Base-by-base conservation (phyloP, 257 asterid species). In the Solanum sparsipilum region DNA sequence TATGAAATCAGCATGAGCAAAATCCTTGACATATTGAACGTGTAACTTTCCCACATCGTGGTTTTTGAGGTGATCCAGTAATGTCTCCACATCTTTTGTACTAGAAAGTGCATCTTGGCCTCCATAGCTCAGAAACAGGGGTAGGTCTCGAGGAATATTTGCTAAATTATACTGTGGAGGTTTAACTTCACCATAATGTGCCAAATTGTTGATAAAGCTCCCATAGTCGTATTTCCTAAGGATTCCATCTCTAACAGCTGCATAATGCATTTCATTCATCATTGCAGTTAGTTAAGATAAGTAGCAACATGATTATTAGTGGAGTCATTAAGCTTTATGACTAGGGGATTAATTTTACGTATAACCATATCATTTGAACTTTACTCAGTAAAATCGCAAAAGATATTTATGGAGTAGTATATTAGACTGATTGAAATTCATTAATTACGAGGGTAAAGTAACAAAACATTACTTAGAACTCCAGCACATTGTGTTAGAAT, bases 101-200 rank as follows among this genome's bases (percentile, higher is more conserved):
- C 93, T 98, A 3, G 99, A 92, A n/a, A 97, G 56, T 2, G 98
- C 93, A 83, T 97, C 99, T 85, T 86, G 91, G 23, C 98, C 99
- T 13, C 99, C 98, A 32, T 96, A 95, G 93, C 97, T 93, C 10
- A 97, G 68, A 87, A 95, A 97, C 41, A 97, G 88, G 6, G 99
- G 98, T 76, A 97, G 90, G 63, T 95, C 91, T 7, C 23, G 92
- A 1, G 99, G 98, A 16, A 97, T 97, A 41, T 90, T 93, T 2
- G 93, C 76, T 34, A 97, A 52, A 87, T 96, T 88, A 56, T 96
- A 96, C 18, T 82, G 83, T 0, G 99, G 99, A 31, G 99, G 97
- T 86, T 11, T 89, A 1, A 91, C 12, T 88, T 89, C 91, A 0
- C 99, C 98, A 13, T 96, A 96, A 73, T 95, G 99, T 74, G 73